Conservation (phyloP, 331 rosid species). For the Acacia concinna region DNA sequence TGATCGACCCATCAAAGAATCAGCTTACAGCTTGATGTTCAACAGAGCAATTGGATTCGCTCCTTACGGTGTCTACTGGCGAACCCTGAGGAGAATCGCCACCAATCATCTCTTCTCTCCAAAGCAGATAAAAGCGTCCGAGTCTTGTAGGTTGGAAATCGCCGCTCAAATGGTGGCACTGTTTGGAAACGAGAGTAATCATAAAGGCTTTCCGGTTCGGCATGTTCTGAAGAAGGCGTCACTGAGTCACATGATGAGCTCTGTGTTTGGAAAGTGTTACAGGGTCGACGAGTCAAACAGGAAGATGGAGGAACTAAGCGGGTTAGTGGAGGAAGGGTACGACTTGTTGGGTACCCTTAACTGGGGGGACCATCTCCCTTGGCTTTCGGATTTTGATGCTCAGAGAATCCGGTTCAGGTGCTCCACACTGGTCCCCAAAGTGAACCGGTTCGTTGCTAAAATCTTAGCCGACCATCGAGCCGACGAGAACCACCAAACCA, state of each 20-base stretch:
- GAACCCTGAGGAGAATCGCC: slow-evolving; percentile 69
- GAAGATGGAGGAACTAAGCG: slow-evolving; percentile 43
- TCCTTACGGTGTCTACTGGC: slow-evolving; percentile 80
- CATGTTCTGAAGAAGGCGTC: slow-evolving; percentile 52
- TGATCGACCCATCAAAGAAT: slow-evolving; percentile 73
- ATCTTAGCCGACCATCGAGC: slow-evolving; percentile 52
- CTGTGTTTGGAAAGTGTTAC: slow-evolving; percentile 53
- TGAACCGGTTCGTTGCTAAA: slow-evolving; percentile 50
- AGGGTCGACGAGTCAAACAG: slow-evolving; percentile 20
- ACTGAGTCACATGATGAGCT: slow-evolving; percentile 59
- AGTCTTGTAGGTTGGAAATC: slow-evolving; percentile 45
- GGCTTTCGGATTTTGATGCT: slow-evolving; percentile 46
- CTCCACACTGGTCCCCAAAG: slow-evolving; percentile 51
- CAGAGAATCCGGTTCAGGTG: slow-evolving; percentile 60
- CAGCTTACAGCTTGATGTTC: slow-evolving; percentile 74
- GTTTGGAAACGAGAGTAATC: slow-evolving; percentile 21
- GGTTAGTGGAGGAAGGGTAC: slow-evolving; percentile 62
- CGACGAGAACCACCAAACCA: neutral
- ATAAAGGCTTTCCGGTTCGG: slow-evolving; percentile 31
- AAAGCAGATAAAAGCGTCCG: slow-evolving; percentile 68
- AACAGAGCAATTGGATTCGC: slow-evolving; percentile 89
- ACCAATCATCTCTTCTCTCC: slow-evolving; percentile 77
- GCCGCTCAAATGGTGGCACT: slow-evolving; percentile 48
- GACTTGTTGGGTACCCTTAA: slow-evolving; percentile 58
- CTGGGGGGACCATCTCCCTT: slow-evolving; percentile 71